Evolutionary conservation across 2,329 filamentous ascomycete species (phyloP), one percentile per base, ranked within the genome.

Genomic region (Xylaria sp.): DNA sequence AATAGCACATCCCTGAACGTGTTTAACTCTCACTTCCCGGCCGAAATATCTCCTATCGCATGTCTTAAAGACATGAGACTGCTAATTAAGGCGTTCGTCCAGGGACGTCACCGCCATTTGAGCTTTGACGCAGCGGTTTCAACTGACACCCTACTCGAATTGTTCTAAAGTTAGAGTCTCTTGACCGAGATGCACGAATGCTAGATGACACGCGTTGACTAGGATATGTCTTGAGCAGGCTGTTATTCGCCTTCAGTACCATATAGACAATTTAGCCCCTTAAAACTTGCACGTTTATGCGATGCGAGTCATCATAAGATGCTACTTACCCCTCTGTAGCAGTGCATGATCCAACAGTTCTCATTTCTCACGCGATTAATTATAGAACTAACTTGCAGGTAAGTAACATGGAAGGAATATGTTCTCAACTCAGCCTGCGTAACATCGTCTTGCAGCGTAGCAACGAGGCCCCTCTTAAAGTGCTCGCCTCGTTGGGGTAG

Each of bases 311-410:
- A 51, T 36, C 54, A 6, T 38, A 4, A 23, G 10, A 38, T 44
- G 10, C 40, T 36, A 36, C 44, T 46, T 56, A 56, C 56, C 54
- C 23, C 44, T 51, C 46, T 10, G 62, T 44, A 44, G 44, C 17
- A 58, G 31, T 51, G 62, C 53, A 36, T 49, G 11, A 23, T 59
- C 11, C 36, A 9, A 57, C 33, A 28, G 38, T 65, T 23, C 6
- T 26, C 36, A 9, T 38, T 13, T 17, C 20, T 42, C 36, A 42
- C 20, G 11, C 9, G 9, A 40, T 58, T 60, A 65, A 65, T 54
- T 65, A 60, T 65, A 59, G 63, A 65, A 56, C 38, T 15, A 46
- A 38, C 42, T 9, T 42, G 63, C 38, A 40, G 20, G 31, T 31
- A 42, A 23, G 31, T 40, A 42, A 23, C 49, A 48, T 46, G 2